These are phyloP conservation scores for Tulasnella sp. DNA, from an alignment of 768 basidiomycete genomes.

Conservation along the genomic window DNA sequence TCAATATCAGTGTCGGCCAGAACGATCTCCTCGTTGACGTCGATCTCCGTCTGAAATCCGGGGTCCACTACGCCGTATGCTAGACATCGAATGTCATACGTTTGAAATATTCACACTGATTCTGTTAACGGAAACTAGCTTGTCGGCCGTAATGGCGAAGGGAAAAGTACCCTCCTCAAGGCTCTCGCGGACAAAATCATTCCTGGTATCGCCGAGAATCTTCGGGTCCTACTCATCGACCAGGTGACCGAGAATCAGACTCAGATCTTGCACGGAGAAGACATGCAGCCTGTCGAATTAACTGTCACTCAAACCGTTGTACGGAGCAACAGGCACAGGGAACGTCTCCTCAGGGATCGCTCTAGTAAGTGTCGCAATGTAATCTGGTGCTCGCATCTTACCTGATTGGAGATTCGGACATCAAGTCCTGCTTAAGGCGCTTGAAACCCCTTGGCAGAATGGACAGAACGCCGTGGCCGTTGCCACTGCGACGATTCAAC, in stretches of 20 bases:
- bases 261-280: slow-evolving; percentile 20
- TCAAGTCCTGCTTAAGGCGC: slow-evolving; percentile 26
- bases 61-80: slow-evolving; percentile 27
- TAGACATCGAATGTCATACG: neutral
- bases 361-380: neutral
- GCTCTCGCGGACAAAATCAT: slow-evolving; percentile 41
- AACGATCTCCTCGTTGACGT: slow-evolving; percentile 47
- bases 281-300: slow-evolving; percentile 25
- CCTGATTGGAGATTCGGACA: neutral
- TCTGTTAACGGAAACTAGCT: slow-evolving; percentile 24
- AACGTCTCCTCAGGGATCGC: neutral
- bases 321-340: slow-evolving; percentile 37
- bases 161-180: slow-evolving; percentile 49
- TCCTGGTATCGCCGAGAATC: slow-evolving; percentile 39
- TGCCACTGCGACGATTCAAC: slow-evolving; percentile 21
- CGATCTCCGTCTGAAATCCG: slow-evolving; percentile 43
- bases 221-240: slow-evolving; percentile 41
- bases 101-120: neutral
- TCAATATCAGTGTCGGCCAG: slow-evolving; percentile 45
- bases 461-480: slow-evolving; percentile 19
- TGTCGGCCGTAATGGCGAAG: slow-evolving; percentile 46
- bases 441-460: slow-evolving; percentile 24
- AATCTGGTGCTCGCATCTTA: neutral
- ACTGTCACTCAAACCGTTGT: slow-evolving; percentile 40
- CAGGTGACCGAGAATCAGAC: slow-evolving; percentile 33